Evolutionary conservation across 306 rosid genomes (phyloP), one percentile per base, ranked within the genome.

Genomic region (Dryas alaskensis): DNA sequence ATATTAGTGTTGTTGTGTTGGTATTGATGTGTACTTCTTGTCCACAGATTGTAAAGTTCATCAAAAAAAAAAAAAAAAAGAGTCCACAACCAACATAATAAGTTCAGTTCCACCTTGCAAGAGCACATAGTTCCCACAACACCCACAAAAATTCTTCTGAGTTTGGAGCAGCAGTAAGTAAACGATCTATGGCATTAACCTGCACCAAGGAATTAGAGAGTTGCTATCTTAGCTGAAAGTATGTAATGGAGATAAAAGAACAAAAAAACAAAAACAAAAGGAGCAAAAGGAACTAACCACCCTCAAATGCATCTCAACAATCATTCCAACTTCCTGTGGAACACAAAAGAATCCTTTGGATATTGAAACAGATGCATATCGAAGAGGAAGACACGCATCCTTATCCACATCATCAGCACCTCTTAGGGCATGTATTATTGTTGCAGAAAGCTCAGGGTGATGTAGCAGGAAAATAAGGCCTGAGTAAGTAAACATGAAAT

Each of bases 81-180:
- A 64, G 57, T 55, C 3, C 62, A 69, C 47, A 71, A 78, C 60
- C 31, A 55, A 39, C 22, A 65, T 74, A 68, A 61, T 25, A 54
- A 70, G 60, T 64, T 77, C 12, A 45, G 43, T 69, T 69, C 80
- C 57, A 94, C 99, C 99, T 90, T 73, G 93, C 93, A 72, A 92
- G 88, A 75, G 82, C 84, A 66, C 95, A 88, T 11, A 94, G 86
- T 81, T 92, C 97, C 99, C 99, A 94, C 78, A 94, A 75, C 67
- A 94, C 88, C 99, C 96, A 92, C 83, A 94, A 83, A 84, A 92
- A 90, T 80, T 89, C 97, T 83, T 94, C 99, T 9, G 95, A 87
- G 55, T 87, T 81, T 8, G 86, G 95, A 79, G 81, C 76, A 17
- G 93, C 79, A 27, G 88, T 85, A 75, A 94, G 92, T 88, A 94